Evolutionary conservation across 768 basidiomycete species (phyloP).

Genomic region (Tulasnella sp.): DNA sequence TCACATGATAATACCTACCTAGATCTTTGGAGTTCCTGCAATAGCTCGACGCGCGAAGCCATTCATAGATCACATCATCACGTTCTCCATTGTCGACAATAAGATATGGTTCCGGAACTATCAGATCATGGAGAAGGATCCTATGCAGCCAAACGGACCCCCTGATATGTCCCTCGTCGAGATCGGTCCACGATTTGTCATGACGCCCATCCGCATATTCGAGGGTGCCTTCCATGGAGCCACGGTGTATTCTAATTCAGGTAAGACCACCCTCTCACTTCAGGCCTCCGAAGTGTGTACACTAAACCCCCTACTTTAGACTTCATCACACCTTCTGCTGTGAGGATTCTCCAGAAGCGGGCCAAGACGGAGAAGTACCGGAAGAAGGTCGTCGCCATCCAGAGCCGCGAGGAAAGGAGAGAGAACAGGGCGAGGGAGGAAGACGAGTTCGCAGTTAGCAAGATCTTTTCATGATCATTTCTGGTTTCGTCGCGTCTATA

Average conservation of each 20-base stretch:
- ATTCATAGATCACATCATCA: slow-evolving; percentile 94
- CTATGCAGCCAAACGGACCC: slow-evolving; percentile 73
- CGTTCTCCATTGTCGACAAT: slow-evolving; percentile 88
- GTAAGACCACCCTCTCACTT: slow-evolving; percentile 35
- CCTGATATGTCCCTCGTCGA: slow-evolving; percentile 84
- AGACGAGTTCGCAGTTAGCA: slow-evolving; percentile 71
- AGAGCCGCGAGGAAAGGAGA: slow-evolving; percentile 52
- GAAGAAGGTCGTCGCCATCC: slow-evolving; percentile 66
- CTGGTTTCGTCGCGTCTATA: background rate
- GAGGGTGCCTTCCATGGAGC: slow-evolving; percentile 95
- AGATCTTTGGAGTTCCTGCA: slow-evolving; percentile 95
- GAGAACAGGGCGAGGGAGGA: slow-evolving; percentile 55
- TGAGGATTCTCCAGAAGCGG: slow-evolving; percentile 57
- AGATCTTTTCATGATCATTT: slow-evolving; percentile 68
- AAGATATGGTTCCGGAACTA: slow-evolving; percentile 99
- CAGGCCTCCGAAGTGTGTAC: too few relatives aligned
- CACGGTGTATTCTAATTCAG: slow-evolving; percentile 91
- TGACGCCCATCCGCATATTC: slow-evolving; percentile 95
- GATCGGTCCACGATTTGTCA: slow-evolving; percentile 94
- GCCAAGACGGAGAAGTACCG: slow-evolving; percentile 75
- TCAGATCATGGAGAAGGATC: slow-evolving; percentile 95
- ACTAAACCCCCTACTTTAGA: too few relatives aligned
- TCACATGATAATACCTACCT: background rate
- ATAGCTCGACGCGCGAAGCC: slow-evolving; percentile 88
- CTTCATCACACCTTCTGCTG: slow-evolving; percentile 80